phyloP scores from a whole-genome alignment of 331 rosid genomes.

The Quercus phellos region DNA sequence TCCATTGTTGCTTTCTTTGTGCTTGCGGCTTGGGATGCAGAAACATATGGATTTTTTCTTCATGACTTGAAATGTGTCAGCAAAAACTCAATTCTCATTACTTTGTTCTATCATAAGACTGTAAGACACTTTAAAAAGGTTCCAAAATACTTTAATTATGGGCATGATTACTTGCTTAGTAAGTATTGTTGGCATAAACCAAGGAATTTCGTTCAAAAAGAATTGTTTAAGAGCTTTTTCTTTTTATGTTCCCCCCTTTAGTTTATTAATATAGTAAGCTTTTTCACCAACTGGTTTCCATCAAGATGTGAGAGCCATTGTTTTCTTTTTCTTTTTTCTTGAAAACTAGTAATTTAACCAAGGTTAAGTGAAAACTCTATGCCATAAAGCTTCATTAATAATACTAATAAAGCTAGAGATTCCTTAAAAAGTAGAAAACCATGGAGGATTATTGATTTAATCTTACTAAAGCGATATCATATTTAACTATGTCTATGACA shows the following conservation, averaged over 20 bases:
- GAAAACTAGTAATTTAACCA: background rate
- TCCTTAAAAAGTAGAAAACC: background rate
- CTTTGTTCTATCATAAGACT: background rate
- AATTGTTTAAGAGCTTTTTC: background rate
- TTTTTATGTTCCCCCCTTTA: background rate
- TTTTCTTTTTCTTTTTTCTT: too few relatives aligned
- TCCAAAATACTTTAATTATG: background rate
- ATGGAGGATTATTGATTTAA: background rate
- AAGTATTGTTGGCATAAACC: background rate
- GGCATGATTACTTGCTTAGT: conserved; percentile 7
- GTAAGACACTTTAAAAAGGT: background rate
- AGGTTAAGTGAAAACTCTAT: background rate
- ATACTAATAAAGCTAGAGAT: conserved; percentile 11
- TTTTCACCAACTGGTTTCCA: background rate
- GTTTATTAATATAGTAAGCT: background rate
- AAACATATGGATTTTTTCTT: conserved; percentile 47
- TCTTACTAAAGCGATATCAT: background rate
- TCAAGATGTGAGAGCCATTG: background rate
- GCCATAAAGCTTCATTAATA: background rate
- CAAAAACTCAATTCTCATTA: background rate
- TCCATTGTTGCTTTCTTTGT: conserved; percentile 24
- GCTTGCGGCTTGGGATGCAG: conserved; percentile 38
- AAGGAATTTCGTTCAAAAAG: background rate
- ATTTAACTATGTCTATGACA: background rate
- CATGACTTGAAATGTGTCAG: conserved; percentile 24